Evolutionary conservation across 306 rosid species (phyloP), one percentile per base, ranked within the genome.

Genomic region (Dalbergia cultrata): DNA sequence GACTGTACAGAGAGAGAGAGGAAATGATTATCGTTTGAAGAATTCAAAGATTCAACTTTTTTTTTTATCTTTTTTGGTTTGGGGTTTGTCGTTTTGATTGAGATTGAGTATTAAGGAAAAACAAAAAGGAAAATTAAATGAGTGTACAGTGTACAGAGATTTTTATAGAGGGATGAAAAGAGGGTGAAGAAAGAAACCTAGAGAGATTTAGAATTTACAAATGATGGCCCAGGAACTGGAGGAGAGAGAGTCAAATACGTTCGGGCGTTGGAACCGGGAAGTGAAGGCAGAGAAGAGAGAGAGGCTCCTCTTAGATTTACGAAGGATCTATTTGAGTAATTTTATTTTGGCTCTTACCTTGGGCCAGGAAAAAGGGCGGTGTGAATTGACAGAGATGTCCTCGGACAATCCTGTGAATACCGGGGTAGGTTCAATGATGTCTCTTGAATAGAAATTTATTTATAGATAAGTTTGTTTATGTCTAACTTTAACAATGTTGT

Each of bases 201-300:
- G 71, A 49, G 22, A 49, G 78, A 74, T 78, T 77, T 52, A 54
- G 79, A 83, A 83, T 67, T 86, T 78, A 78, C 88, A 80, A 80
- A 50, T 9, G 60, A 35, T 56, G 69, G 68, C 70, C 37, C 86
- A 72, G 65, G 49, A 64, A 26, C 67, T 17, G 13, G 21, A 81
- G 75, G 82, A 79, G 33, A 83, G 83, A 82, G 70, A 73, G 89
- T 85, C 90, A 86, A 88, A 90, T 76, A 88, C 80, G 93, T 33
- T 66, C 11, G 35, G 79, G 78, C 81, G 75, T 16, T 45, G 73
- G 17, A 9, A 11, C 45, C 9, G 34, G 73, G 21, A 14, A 11
- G 52, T 8, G 13, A 58, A 73, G 84, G 43, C 77, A 80, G 72
- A 65, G 71, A 75, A 76, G 72, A 41, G 64, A 64, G 88, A 80